Evolutionary conservation across 116 monocot genomes (phyloP).

Genomic region (Trichopus zeylanicus): DNA sequence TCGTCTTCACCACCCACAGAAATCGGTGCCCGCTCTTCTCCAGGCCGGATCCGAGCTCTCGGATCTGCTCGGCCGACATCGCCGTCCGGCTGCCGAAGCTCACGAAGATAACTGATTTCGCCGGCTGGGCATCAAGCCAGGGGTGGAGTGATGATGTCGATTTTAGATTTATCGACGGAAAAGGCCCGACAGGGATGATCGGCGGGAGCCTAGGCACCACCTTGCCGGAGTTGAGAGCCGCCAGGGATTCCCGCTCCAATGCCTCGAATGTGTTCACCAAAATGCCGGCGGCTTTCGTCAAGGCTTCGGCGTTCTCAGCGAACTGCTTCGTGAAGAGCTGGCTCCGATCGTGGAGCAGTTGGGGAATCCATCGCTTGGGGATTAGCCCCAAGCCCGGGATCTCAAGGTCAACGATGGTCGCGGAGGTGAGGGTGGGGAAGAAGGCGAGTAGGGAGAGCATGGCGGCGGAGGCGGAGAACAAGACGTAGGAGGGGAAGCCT

Average conservation of each 20-base stretch:
- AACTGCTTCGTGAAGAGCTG: slow-evolving; percentile 16
- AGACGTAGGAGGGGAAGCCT: neutral
- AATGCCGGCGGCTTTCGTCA: slow-evolving; percentile 9
- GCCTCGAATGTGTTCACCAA: slow-evolving; percentile 19
- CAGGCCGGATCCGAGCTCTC: slow-evolving; percentile 13
- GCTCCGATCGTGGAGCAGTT: neutral
- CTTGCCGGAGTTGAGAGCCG: slow-evolving; percentile 10
- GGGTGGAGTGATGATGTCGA: neutral
- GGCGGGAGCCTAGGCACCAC: slow-evolving; percentile 7
- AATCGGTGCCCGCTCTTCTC: slow-evolving; percentile 13
- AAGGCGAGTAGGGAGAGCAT: slow-evolving; percentile 14
- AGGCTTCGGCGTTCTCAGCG: neutral
- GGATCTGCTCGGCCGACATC: slow-evolving; percentile 12
- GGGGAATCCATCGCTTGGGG: neutral
- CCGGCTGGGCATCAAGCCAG: slow-evolving; percentile 17
- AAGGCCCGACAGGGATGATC: neutral
- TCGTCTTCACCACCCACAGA: slow-evolving; percentile 20
- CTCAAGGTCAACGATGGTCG: neutral
- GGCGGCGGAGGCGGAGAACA: slow-evolving; percentile 12
- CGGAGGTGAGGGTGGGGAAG: neutral
- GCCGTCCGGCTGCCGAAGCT: slow-evolving; percentile 18
- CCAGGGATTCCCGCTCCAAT: slow-evolving; percentile 10
- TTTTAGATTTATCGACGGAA: neutral
- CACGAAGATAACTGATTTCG: slow-evolving; percentile 11
- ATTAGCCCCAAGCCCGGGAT: slow-evolving; percentile 5